phyloP scores from a whole-genome alignment of 1,139 yeast genomes.

The Taphrina pruni region DNA sequence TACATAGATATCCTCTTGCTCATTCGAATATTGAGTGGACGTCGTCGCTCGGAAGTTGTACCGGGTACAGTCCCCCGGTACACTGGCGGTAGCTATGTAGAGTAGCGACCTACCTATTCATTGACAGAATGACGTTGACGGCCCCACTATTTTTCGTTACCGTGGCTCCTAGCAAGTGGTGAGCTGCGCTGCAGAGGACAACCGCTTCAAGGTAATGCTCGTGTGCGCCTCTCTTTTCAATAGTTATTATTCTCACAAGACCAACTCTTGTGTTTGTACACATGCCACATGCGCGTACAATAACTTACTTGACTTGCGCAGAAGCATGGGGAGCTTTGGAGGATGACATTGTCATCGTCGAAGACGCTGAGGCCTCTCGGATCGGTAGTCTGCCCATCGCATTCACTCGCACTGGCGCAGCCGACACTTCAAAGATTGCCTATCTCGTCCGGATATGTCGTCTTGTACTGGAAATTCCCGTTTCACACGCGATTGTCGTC shows the following conservation, averaged over 20 bases:
- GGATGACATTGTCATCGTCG: not conserved
- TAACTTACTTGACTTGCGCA: not conserved
- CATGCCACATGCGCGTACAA: not conserved
- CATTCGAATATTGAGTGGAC: too few relatives aligned
- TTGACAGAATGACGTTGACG: too few relatives aligned
- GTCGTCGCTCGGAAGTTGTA: too few relatives aligned
- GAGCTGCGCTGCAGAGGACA: too few relatives aligned
- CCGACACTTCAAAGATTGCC: not conserved
- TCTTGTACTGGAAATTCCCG: not conserved
- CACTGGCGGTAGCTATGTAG: too few relatives aligned
- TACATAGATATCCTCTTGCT: too few relatives aligned
- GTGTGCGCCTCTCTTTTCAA: too few relatives aligned
- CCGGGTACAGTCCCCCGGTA: too few relatives aligned
- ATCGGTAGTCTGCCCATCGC: not conserved
- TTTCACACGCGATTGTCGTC: not conserved
- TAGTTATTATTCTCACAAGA: not conserved
- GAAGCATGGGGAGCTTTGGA: not conserved
- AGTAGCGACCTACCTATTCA: too few relatives aligned
- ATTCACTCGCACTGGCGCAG: not conserved
- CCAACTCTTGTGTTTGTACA: not conserved
- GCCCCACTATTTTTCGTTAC: too few relatives aligned
- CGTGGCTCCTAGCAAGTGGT: too few relatives aligned
- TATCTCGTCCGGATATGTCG: slow-evolving; percentile 6
- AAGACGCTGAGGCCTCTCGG: not conserved
- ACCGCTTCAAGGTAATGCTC: too few relatives aligned